phyloP scores from a whole-genome alignment of 2,329 filamentous ascomycete genomes.

The Immersiporthe knoxdaviesiana region DNA sequence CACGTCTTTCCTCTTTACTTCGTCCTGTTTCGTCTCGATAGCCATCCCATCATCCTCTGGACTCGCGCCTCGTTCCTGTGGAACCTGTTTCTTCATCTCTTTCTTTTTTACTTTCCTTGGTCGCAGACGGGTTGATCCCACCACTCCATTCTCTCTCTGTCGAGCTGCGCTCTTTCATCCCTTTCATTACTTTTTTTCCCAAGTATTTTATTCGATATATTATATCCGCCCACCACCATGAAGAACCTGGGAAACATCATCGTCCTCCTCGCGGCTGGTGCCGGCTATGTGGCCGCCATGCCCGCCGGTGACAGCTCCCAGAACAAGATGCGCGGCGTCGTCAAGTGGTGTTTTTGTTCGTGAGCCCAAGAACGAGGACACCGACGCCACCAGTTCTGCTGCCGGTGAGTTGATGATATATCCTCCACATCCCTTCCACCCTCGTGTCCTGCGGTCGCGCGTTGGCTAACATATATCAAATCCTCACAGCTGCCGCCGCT shows the following conservation, averaged over 20 bases:
- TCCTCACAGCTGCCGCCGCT: constrained; percentile 8
- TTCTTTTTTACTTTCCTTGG: neutral
- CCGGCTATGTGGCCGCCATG: constrained; percentile 39
- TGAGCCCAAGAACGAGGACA: constrained; percentile 18
- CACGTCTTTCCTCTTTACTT: constrained; percentile 6
- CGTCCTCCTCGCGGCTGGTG: constrained; percentile 42
- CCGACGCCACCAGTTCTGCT: neutral
- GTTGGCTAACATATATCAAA: neutral
- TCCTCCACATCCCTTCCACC: too few relatives aligned
- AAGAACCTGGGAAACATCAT: constrained; percentile 45
- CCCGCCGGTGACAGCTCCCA: constrained; percentile 29
- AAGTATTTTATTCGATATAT: constrained; percentile 17
- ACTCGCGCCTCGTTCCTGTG: constrained; percentile 24
- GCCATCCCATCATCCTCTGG: neutral
- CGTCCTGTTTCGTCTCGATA: neutral
- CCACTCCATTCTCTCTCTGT: neutral
- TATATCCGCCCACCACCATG: constrained; percentile 41
- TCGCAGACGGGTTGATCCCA: constrained; percentile 26
- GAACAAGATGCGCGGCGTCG: constrained; percentile 10
- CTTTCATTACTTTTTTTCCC: neutral
- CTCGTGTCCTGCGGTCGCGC: too few relatives aligned
- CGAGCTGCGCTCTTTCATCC: constrained; percentile 26
- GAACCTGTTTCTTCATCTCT: constrained; percentile 13
- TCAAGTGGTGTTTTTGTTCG: constrained; percentile 18
- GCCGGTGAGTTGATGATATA: constrained; percentile 1